Conservation (phyloP, 129 eudicot genomes). For the Chrysanthemum lavandulifolium region DNA sequence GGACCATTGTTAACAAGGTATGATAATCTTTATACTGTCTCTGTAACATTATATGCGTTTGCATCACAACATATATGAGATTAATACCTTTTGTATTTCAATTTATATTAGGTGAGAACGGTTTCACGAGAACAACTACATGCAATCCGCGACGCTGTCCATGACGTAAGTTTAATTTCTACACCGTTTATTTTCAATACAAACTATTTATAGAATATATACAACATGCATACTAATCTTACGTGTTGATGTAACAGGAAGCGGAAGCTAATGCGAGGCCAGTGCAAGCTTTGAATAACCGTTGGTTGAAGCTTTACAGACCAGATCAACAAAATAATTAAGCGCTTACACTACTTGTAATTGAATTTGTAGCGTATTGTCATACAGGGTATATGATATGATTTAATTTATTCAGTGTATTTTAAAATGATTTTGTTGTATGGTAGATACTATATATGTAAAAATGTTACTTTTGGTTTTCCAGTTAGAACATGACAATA, state of each 20-base stretch:
- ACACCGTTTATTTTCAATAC: too few relatives aligned
- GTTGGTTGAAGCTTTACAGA: constrained; percentile 40
- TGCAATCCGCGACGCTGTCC: constrained; percentile 45
- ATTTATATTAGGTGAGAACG: constrained; percentile 43
- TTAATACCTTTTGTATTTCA: not conserved
- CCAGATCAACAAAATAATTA: not conserved
- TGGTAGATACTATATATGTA: not conserved
- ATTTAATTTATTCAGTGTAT: constrained; percentile 7
- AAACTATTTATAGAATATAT: too few relatives aligned
- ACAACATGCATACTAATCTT: too few relatives aligned
- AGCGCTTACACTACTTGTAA: too few relatives aligned
- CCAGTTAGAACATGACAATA: too few relatives aligned
- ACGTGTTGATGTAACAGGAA: constrained; percentile 21
- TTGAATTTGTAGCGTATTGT: not conserved
- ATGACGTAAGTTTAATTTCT: constrained; percentile 44
- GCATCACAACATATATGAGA: not conserved
- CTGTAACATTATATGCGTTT: too few relatives aligned
- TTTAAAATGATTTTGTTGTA: not conserved
- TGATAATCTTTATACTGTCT: too few relatives aligned
- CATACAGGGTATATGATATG: not conserved
- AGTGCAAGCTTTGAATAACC: constrained; percentile 35
- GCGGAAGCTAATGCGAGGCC: constrained; percentile 51
- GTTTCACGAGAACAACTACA: constrained; percentile 44
- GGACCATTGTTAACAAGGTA: constrained; percentile 40
- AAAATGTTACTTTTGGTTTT: not conserved